Percentiles rank a stretch among this genome's conserved stretches.
Evolutionary conservation across 768 basidiomycete species (phyloP).

Genomic region (Mycena venus): DNA sequence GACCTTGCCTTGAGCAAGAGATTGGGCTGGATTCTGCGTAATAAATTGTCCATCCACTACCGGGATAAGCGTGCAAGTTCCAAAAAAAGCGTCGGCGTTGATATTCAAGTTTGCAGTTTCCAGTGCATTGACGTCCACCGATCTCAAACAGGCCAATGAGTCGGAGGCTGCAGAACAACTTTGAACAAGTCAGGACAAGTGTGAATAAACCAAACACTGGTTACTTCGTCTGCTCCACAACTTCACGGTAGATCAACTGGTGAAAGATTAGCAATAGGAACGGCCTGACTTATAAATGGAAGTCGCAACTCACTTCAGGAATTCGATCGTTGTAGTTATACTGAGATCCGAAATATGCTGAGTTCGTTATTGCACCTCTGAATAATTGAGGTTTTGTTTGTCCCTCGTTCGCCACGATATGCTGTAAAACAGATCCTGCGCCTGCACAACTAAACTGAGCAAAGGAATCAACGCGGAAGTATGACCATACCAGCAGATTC

Average conservation of each 20-base stretch:
- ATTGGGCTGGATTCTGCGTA: slow-evolving; percentile 45
- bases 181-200: not conserved
- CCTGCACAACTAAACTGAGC: slow-evolving; percentile 24
- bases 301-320: slow-evolving; percentile 26
- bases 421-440: slow-evolving; percentile 51
- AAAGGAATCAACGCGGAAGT: not conserved
- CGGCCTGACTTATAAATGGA: too few relatives aligned
- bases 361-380: slow-evolving; percentile 47
- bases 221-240: slow-evolving; percentile 36
- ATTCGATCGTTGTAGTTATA: slow-evolving; percentile 45
- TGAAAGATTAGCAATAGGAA: not conserved
- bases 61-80: slow-evolving; percentile 39
- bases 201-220: not conserved
- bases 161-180: slow-evolving; percentile 38
- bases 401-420: slow-evolving; percentile 46
- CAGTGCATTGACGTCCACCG: slow-evolving; percentile 35
- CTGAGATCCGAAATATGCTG: slow-evolving; percentile 46
- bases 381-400: slow-evolving; percentile 49
- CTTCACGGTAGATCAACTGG: slow-evolving; percentile 36
- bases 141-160: slow-evolving; percentile 35
- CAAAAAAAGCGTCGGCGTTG: slow-evolving; percentile 42
- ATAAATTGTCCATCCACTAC: slow-evolving; percentile 54
- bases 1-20: slow-evolving; percentile 40
- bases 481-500: slow-evolving; percentile 30
- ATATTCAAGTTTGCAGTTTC: slow-evolving; percentile 42